These are phyloP conservation scores for Clarireedia homoeocarpa DNA, from an alignment of 2,329 filamentous ascomycete genomes.

Conservation along the genomic window DNA sequence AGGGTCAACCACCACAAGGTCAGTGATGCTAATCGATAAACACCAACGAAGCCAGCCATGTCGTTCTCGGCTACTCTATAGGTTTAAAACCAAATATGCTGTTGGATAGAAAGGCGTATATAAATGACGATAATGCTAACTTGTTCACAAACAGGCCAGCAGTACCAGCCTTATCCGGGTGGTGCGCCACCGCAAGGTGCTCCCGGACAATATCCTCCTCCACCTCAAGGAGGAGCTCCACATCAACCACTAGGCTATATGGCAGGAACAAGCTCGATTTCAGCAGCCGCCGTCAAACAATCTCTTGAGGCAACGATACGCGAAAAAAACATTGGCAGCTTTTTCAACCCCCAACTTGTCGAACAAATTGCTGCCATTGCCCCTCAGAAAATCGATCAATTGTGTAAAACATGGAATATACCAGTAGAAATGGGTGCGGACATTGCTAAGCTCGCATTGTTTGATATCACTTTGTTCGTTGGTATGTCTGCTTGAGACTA, in stretches of 20 bases:
- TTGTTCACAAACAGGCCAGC: conserved; percentile 7
- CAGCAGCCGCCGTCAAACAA: conserved; percentile 6
- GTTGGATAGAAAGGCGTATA: too few species aligned
- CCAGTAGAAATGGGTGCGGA: conserved; percentile 28
- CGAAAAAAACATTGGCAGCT: conserved; percentile 12
- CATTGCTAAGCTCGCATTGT: conserved; percentile 30
- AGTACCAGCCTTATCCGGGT: conserved; percentile 7
- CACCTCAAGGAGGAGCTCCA: conserved; percentile 10
- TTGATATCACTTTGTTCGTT: conserved; percentile 27
- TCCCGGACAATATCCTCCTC: not conserved
- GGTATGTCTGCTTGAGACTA: conserved; percentile 14
- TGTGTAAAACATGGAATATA: conserved; percentile 24
- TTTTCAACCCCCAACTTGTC: conserved; percentile 10
- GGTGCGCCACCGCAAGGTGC: not conserved
- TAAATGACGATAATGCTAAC: not conserved
- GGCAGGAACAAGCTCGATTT: not conserved
- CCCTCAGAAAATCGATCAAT: conserved; percentile 17
- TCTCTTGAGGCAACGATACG: conserved; percentile 14
- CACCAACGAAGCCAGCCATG: too few species aligned
- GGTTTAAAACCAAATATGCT: too few species aligned
- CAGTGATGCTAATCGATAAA: too few species aligned
- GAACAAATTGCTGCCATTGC: conserved; percentile 9
- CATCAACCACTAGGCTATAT: conserved; percentile 8
- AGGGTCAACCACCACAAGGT: not conserved
- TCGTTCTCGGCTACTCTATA: too few species aligned